Evolutionary conservation across 306 rosid species (phyloP).

Genomic region (Lathyrus sativus): DNA sequence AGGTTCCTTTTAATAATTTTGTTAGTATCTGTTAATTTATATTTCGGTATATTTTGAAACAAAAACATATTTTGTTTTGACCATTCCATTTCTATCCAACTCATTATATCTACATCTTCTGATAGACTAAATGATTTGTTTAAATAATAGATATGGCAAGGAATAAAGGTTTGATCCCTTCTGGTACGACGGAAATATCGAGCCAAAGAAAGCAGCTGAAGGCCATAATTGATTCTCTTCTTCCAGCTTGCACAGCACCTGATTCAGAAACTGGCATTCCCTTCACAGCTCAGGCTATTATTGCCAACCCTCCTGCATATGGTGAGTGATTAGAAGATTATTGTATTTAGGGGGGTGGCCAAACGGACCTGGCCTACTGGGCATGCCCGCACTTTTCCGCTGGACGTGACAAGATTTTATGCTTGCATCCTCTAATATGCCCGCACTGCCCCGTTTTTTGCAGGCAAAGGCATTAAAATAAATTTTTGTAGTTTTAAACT

Average conservation of each 20-base stretch:
- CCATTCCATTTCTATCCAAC: slow-evolving; percentile 13
- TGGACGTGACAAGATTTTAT: too few species aligned
- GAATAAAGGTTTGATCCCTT: slow-evolving; percentile 94
- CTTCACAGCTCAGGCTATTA: slow-evolving; percentile 90
- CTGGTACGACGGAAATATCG: slow-evolving; percentile 83
- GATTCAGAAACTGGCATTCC: slow-evolving; percentile 75
- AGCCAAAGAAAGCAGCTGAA: slow-evolving; percentile 76
- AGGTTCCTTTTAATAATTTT: too few species aligned
- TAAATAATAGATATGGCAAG: slow-evolving; percentile 79
- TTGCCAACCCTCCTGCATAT: too few species aligned
- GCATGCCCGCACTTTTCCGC: too few species aligned
- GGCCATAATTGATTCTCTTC: slow-evolving; percentile 85
- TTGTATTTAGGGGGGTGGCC: too few species aligned
- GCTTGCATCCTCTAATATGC: too few species aligned
- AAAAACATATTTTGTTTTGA: slow-evolving; percentile 17
- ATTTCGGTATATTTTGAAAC: too few species aligned
- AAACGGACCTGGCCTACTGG: too few species aligned
- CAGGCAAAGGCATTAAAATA: too few species aligned
- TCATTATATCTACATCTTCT: slow-evolving; percentile 7
- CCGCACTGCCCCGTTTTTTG: too few species aligned
- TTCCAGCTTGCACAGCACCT: slow-evolving; percentile 95
- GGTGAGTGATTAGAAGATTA: slow-evolving; percentile 43
- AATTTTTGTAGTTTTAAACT: too few species aligned
- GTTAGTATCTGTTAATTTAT: too few species aligned
- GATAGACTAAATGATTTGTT: slow-evolving; percentile 35